These are phyloP conservation scores for Aspergillus wentii DNA, from an alignment of 495 filamentous ascomycete species.

Conservation along the genomic window DNA sequence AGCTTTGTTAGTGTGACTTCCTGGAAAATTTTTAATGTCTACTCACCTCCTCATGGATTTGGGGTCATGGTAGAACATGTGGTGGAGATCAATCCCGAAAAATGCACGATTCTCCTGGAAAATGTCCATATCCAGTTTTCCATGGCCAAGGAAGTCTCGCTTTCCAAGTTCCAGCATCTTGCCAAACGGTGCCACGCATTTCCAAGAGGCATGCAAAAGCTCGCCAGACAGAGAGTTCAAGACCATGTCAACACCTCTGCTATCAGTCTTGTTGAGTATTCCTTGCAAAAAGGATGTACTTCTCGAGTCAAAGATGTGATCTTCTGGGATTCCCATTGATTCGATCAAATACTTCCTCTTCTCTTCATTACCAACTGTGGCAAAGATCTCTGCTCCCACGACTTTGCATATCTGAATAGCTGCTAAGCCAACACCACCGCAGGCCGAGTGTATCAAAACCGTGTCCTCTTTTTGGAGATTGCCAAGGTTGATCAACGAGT, in stretches of 20 bases:
- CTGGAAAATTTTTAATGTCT: no score
- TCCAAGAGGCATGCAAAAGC: constrained; percentile 41
- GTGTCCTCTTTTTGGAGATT: constrained; percentile 17
- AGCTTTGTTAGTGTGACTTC: no score
- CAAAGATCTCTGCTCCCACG: constrained; percentile 27
- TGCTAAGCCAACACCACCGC: constrained; percentile 18
- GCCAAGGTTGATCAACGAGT: constrained; percentile 14
- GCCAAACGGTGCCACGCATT: constrained; percentile 49
- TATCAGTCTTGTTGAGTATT: constrained; percentile 38
- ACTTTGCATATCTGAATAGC: constrained; percentile 12
- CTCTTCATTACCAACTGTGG: constrained; percentile 37
- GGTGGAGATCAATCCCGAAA: constrained; percentile 13
- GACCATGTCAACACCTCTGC: constrained; percentile 44
- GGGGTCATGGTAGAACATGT: constrained; percentile 23
- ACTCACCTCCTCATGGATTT: constrained; percentile 31
- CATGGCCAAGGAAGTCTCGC: constrained; percentile 14
- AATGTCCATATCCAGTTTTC: constrained; percentile 21
- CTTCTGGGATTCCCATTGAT: constrained; percentile 24
- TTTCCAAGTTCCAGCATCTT: constrained; percentile 45
- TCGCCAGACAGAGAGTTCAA: constrained; percentile 47
- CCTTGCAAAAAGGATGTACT: constrained; percentile 37
- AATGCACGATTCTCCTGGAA: constrained; percentile 31
- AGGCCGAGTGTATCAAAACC: constrained; percentile 22
- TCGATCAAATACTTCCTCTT: constrained; percentile 31
- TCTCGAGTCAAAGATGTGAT: constrained; percentile 48